phyloP scores from a whole-genome alignment of 2,329 filamentous ascomycete genomes.

The Fusarium tricinctum region DNA sequence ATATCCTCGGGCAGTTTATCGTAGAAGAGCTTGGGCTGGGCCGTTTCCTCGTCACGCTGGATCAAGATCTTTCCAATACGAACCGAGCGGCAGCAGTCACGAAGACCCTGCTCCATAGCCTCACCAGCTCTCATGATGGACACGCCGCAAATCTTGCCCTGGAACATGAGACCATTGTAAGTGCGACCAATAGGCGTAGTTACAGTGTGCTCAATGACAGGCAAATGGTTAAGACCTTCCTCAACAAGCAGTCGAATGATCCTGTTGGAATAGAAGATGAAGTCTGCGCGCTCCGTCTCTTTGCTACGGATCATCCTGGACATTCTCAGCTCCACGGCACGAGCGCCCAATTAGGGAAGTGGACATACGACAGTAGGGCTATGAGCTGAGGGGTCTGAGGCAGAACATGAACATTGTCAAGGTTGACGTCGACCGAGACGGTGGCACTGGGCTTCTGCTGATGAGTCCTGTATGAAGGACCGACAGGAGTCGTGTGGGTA shows the following conservation, averaged over 20 bases:
- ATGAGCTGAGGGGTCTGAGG: slow-evolving; percentile 97
- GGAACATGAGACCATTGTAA: slow-evolving; percentile 93
- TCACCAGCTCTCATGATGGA: slow-evolving; percentile 99
- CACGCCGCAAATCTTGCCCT: slow-evolving; percentile 98
- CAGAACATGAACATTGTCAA: slow-evolving; percentile 90
- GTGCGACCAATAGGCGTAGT: slow-evolving; percentile 90
- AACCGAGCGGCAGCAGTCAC: slow-evolving; percentile 97
- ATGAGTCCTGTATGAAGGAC: slow-evolving; percentile 81
- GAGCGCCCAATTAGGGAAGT: slow-evolving; percentile 26
- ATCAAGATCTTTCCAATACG: slow-evolving; percentile 99
- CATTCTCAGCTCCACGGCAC: slow-evolving; percentile 41
- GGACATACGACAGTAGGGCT: slow-evolving; percentile 91
- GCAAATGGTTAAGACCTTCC: slow-evolving; percentile 96
- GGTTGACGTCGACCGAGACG: slow-evolving; percentile 83
- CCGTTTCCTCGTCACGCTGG: slow-evolving; percentile 95
- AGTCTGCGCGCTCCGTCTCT: slow-evolving; percentile 90
- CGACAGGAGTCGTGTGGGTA: slow-evolving; percentile 73
- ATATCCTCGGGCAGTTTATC: slow-evolving; percentile 98
- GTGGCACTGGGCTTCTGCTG: slow-evolving; percentile 88
- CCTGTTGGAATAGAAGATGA: slow-evolving; percentile 99
- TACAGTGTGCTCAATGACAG: slow-evolving; percentile 88
- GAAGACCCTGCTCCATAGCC: slow-evolving; percentile 96
- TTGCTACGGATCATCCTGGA: slow-evolving; percentile 93
- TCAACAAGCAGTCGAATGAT: slow-evolving; percentile 97
- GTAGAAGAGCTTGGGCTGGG: slow-evolving; percentile 93